A percentile compares a stretch with the other conserved stretches of the same genome.
Evolutionary conservation across 495 filamentous ascomycete species (phyloP).

Genomic region (Talaromyces wortmannii): DNA sequence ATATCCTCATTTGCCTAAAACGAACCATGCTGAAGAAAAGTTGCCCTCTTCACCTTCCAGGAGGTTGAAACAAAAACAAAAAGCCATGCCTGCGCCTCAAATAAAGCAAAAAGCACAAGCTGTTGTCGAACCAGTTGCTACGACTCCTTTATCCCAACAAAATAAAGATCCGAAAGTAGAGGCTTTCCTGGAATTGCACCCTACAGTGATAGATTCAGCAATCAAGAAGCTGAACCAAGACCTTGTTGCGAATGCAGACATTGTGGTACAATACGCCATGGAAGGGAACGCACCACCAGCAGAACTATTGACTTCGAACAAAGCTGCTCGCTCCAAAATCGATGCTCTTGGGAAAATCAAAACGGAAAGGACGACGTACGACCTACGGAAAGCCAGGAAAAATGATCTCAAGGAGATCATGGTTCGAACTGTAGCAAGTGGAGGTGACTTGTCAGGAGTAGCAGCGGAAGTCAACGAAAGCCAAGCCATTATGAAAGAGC

Average conservation of each 20-base stretch:
- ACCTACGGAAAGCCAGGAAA: constrained; percentile 18
- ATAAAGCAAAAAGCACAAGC: not conserved
- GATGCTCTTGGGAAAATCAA: constrained; percentile 27
- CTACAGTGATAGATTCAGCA: constrained; percentile 11
- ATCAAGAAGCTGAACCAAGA: constrained; percentile 18
- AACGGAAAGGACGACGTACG: constrained; percentile 16
- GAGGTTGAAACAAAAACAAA: not conserved
- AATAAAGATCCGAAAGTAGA: constrained; percentile 17
- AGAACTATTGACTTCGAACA: constrained; percentile 31
- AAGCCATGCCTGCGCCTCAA: not conserved
- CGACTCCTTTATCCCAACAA: not conserved
- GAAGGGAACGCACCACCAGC: constrained; percentile 24
- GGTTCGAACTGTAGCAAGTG: constrained; percentile 27
- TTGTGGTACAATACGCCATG: constrained; percentile 34
- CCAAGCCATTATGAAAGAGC: constrained; percentile 23
- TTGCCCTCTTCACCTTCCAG: not conserved
- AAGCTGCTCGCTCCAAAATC: constrained; percentile 22
- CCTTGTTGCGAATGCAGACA: constrained; percentile 26
- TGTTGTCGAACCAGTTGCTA: not conserved
- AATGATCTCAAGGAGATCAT: constrained; percentile 24
- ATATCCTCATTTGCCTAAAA: not conserved
- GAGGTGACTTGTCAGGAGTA: constrained; percentile 23
- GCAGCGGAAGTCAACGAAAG: constrained; percentile 29
- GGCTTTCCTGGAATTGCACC: constrained; percentile 21
- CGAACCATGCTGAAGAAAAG: not conserved